phyloP scores from a whole-genome alignment of 805 yeast genomes.

The Pichia thaimueangensis region DNA sequence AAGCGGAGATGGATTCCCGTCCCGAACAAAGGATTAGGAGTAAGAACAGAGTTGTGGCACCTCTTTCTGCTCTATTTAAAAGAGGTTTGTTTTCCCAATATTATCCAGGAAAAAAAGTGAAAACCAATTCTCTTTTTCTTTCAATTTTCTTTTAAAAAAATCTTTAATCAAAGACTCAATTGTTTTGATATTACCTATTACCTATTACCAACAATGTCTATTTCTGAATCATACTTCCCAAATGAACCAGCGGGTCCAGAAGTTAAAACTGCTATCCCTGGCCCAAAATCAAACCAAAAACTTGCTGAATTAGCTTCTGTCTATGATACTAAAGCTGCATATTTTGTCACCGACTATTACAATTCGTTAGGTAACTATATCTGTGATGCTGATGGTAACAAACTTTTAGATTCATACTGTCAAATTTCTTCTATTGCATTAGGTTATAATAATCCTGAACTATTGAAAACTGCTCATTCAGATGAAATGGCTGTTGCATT shows the following conservation, averaged over 20 bases:
- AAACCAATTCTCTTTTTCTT: not conserved
- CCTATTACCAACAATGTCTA: slow-evolving; percentile 15
- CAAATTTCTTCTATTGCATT: slow-evolving; percentile 67
- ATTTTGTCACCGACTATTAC: slow-evolving; percentile 58
- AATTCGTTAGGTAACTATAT: slow-evolving; percentile 62
- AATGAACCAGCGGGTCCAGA: slow-evolving; percentile 44
- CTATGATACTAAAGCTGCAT: slow-evolving; percentile 57
- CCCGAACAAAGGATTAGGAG: too few relatives aligned
- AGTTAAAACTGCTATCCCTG: slow-evolving; percentile 41
- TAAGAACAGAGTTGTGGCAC: too few relatives aligned
- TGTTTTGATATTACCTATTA: not conserved
- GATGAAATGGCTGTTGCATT: slow-evolving; percentile 58
- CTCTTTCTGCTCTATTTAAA: too few relatives aligned
- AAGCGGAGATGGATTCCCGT: slow-evolving; percentile 5
- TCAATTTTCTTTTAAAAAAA: too few relatives aligned
- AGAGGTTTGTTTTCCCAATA: too few relatives aligned
- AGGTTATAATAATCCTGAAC: slow-evolving; percentile 65
- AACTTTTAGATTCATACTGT: slow-evolving; percentile 58
- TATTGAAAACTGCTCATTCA: slow-evolving; percentile 51
- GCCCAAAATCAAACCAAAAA: slow-evolving; percentile 36
- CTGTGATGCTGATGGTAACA: slow-evolving; percentile 60
- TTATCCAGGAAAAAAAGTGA: too few relatives aligned
- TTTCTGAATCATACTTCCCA: slow-evolving; percentile 33
- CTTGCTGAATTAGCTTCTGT: slow-evolving; percentile 38
- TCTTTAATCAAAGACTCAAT: not conserved